These are phyloP conservation scores for Boeremia lycopersici DNA, from an alignment of 2,329 filamentous ascomycete genomes.

Conservation along the genomic window DNA sequence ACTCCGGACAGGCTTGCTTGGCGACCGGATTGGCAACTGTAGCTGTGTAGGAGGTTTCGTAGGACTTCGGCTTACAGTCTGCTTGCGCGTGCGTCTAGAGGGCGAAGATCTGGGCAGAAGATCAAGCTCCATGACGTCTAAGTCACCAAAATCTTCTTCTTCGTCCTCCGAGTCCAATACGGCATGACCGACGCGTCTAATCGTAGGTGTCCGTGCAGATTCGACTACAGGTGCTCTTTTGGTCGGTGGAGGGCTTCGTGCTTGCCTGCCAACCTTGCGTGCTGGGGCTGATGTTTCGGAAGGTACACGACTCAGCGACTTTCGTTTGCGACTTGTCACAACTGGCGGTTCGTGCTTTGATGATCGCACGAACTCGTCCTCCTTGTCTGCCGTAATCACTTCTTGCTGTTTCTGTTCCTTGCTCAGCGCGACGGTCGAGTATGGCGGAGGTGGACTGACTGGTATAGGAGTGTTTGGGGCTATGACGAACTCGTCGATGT, in stretches of 20 bases:
- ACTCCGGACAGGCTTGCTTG: slow-evolving; percentile 27
- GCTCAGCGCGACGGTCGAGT: slow-evolving; percentile 49
- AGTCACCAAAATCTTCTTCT: slow-evolving; percentile 30
- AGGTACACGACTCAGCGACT: slow-evolving; percentile 36
- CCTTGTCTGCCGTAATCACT: slow-evolving; percentile 9
- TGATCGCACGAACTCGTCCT: slow-evolving; percentile 16
- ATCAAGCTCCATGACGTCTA: slow-evolving; percentile 37
- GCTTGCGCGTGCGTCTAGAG: slow-evolving; percentile 15
- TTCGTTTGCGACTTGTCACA: slow-evolving; percentile 35
- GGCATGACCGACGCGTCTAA: slow-evolving; percentile 25
- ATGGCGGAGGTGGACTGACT: slow-evolving; percentile 48
- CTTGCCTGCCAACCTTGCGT: slow-evolving; percentile 38
- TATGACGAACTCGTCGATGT: slow-evolving; percentile 47
- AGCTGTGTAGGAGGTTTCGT: slow-evolving; percentile 15
- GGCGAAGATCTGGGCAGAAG: slow-evolving; percentile 20
- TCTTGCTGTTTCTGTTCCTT: slow-evolving; percentile 1
- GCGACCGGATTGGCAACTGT: slow-evolving; percentile 34
- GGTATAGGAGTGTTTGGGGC: slow-evolving; percentile 27
- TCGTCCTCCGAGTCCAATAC: slow-evolving; percentile 44
- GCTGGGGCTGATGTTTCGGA: slow-evolving; percentile 34
- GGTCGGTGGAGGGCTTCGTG: slow-evolving; percentile 27
- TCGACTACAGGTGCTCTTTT: slow-evolving; percentile 10
- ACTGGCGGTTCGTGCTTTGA: slow-evolving; percentile 24
- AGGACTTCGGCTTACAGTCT: slow-evolving; percentile 20
- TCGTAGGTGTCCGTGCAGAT: slow-evolving; percentile 16